Evolutionary conservation across 2,329 filamentous ascomycete genomes (phyloP), one percentile per base, ranked within the genome.

Genomic region (Xylariaceae sp.): DNA sequence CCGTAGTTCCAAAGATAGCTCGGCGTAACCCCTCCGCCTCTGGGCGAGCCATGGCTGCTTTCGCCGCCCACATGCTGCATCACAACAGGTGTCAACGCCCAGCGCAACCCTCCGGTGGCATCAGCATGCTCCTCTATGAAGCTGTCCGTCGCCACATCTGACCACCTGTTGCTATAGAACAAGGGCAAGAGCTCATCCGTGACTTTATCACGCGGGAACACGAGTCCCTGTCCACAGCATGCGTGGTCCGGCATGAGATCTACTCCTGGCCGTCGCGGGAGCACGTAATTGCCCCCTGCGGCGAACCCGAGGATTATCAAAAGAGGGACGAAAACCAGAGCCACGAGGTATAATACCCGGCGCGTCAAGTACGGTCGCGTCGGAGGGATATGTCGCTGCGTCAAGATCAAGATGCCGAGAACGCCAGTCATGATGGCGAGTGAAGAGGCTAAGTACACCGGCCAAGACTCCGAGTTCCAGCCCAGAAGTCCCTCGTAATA

Each of bases 31-130:
- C 22, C 46, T 48, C 62, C 62, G 16, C 43, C 44, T 29, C 48
- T 53, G 10, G 54, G 56, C 32, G 46, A 63, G 6, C 59, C 59
- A 42, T 67, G 64, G 12, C 60, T 60, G 36, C 65, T 67, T 42
- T 61, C 57, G 2, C 63, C 63, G 3, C 65, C 64, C 1, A 67
- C 55, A 46, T 67, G 65, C 48, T 67, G 65, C 47, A 67, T 63
- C 29, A 67, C 53, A 6, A 65, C 63, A 0, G 64, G 65, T 5
- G 63, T 67, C 26, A 67, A 49, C 5, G 64, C 65, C 61, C 61
- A 67, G 13, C 64, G 61, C 12, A 67, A 46, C 1, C 18, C 53
- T 0, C 51, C 51, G 1, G 54, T 57, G 18, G 15, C 40, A 32
- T 68, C 52, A 0, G 64, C 65, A 30, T 58, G 53, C n/a, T 60